Percentiles rank a stretch among this genome's conserved stretches.
phyloP scores from a whole-genome alignment of 768 basidiomycete species.

The Phaeotremella fagi region DNA sequence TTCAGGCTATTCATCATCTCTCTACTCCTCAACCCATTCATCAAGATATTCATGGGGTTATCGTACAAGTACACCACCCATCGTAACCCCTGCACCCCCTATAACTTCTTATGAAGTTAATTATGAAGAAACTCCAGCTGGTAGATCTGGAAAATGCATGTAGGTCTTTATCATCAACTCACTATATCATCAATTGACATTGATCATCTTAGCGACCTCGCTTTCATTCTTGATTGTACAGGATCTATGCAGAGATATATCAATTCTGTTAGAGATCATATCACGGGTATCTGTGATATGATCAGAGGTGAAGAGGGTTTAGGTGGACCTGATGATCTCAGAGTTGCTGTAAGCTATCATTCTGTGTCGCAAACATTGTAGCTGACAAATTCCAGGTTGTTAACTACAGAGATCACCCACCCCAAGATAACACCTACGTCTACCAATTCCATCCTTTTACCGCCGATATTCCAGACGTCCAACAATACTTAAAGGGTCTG shows the following conservation, averaged over 20 bases:
- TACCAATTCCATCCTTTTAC: conserved; percentile 93
- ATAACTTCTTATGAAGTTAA: conserved; percentile 25
- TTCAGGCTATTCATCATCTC: neutral
- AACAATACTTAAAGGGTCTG: conserved; percentile 71
- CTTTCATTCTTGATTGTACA: conserved; percentile 93
- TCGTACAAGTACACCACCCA: conserved; percentile 8
- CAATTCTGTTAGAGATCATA: conserved; percentile 76
- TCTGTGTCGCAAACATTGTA: neutral
- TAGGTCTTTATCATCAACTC: conserved; percentile 12
- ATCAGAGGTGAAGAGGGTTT: conserved; percentile 92
- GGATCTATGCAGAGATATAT: conserved; percentile 53
- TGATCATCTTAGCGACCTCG: conserved; percentile 59
- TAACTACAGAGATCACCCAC: conserved; percentile 94
- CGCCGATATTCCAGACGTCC: conserved; percentile 80
- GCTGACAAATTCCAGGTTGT: conserved; percentile 56
- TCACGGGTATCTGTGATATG: conserved; percentile 87
- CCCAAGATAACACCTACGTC: conserved; percentile 92
- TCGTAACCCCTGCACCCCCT: conserved; percentile 12
- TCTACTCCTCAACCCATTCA: conserved; percentile 12
- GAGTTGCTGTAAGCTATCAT: conserved; percentile 57
- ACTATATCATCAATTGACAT: neutral
- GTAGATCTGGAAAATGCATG: conserved; percentile 36
- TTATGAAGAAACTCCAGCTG: conserved; percentile 21
- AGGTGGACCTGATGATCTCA: conserved; percentile 77
- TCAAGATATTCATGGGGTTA: conserved; percentile 20